A percentile compares a stretch with the other conserved stretches of the same genome.
These are phyloP conservation scores for Hypsizygus ulmarius DNA, from an alignment of 1,284 basidiomycete genomes.

Conservation along the genomic window DNA sequence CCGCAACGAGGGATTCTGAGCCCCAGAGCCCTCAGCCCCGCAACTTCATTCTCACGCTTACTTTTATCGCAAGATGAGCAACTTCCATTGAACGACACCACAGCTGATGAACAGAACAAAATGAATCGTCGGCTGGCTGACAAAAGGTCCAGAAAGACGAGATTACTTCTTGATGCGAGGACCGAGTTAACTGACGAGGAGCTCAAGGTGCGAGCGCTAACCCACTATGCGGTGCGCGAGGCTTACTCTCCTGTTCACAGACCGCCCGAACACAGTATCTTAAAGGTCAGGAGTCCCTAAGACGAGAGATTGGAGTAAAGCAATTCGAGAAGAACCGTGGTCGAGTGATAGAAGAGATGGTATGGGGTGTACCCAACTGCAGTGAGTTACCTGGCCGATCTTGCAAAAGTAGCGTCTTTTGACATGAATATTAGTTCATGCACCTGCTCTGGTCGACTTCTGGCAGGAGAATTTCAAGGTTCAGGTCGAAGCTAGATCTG, in stretches of 20 bases:
- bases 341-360: conserved; percentile 55
- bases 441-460: conserved; percentile 61
- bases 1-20: conserved; percentile 10
- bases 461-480: conserved; percentile 69
- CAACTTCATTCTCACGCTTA: conserved; percentile 36
- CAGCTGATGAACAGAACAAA: conserved; percentile 25
- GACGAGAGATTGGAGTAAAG: conserved; percentile 50
- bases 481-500: conserved; percentile 61
- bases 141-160: conserved; percentile 34
- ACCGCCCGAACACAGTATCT: conserved; percentile 65
- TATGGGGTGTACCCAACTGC: conserved; percentile 65
- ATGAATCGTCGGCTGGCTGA: conserved; percentile 5
- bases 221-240: background rate
- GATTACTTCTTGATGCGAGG: conserved; percentile 55
- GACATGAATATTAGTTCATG: conserved; percentile 47
- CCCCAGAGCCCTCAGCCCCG: conserved; percentile 23
- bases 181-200: conserved; percentile 79
- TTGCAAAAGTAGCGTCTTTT: background rate
- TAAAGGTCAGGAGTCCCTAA: conserved; percentile 54
- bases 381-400: conserved; percentile 42
- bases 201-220: conserved; percentile 49
- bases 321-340: conserved; percentile 54
- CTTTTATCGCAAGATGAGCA: conserved; percentile 39
- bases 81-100: conserved; percentile 27
- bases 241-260: conserved; percentile 32